Base-by-base conservation (phyloP, 495 filamentous ascomycete species). In the Glonium stellatum region DNA sequence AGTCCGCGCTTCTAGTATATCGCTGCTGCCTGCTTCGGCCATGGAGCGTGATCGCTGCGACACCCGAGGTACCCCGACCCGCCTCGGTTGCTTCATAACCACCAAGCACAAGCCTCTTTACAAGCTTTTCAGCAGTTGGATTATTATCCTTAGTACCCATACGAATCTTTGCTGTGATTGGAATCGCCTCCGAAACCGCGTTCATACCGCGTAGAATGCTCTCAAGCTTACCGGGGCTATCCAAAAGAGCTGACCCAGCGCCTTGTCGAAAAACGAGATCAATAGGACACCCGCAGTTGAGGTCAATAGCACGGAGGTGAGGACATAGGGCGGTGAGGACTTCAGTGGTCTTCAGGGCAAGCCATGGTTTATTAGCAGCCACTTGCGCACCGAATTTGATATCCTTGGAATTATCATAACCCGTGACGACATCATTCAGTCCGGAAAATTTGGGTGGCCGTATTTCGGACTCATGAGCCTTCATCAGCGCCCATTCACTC, bases 271-370 rank as follows among this genome's bases (percentile, higher is more conserved):
- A 96, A 44, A 98, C 84, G 56, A 96, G 80, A 63, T 98, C 92
- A 67, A 98, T 96, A 15, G 93, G 93, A 68, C 93, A 98, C 34
- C 93, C 93, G 67, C 92, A 96, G 75, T 98, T 98, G 59, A 98
- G 73, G 68, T 98, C 93, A 58, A 98, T 85, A 5, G 95, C 82
- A 31, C 93, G 86, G 10, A 97, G 78, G 66, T 89, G 78, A 3
- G 93, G 92, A 41, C 89, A 83, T 50, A 87, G 82, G 18, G 76
- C 74, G 0, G 87, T 85, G 48, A 98, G 75, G 27, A 87, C 77
- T 69, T 98, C 92, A 0, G 92, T 87, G 0, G 89, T 81, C 70
- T 96, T 96, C 61, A 93, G 74, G 4, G 88, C 93, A 22, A 87
- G 78, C 84, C 89, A 93, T 1, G 91, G 85, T 64, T 92, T 93